phyloP scores from a whole-genome alignment of 208 protist species.

The Trypanosoma avium region DNA sequence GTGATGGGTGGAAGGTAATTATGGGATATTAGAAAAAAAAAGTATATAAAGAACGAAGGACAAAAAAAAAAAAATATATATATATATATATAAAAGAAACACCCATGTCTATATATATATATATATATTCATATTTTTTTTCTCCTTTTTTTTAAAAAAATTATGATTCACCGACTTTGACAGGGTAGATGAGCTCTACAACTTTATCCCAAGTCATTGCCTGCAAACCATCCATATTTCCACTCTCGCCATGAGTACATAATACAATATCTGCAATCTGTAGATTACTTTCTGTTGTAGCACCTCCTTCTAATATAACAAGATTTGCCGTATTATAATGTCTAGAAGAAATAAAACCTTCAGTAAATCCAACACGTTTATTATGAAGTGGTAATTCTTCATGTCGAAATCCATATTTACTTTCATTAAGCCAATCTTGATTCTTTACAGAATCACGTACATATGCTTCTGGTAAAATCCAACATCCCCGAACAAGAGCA shows the following conservation, averaged over 20 bases:
- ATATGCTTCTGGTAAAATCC: slow-evolving; percentile 81
- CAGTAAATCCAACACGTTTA: slow-evolving; percentile 62
- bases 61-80: too few relatives aligned
- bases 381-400: slow-evolving; percentile 65
- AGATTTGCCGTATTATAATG: slow-evolving; percentile 72
- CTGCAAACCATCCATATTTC: slow-evolving; percentile 15
- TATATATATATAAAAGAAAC: neutral
- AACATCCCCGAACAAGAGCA: slow-evolving; percentile 83
- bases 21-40: too few relatives aligned
- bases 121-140: slow-evolving; percentile 13
- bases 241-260: slow-evolving; percentile 65
- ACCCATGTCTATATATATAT: slow-evolving; percentile 2
- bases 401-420: slow-evolving; percentile 85
- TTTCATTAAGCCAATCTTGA: slow-evolving; percentile 61
- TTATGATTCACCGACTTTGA: slow-evolving; percentile 30
- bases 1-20: too few relatives aligned
- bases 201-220: slow-evolving; percentile 81
- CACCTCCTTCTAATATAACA: slow-evolving; percentile 72
- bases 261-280: slow-evolving; percentile 68
- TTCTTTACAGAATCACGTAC: slow-evolving; percentile 59
- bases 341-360: slow-evolving; percentile 61
- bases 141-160: slow-evolving; percentile 7
- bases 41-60: too few relatives aligned
- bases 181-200: slow-evolving; percentile 81
- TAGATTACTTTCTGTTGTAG: slow-evolving; percentile 41